Percentiles rank a stretch among this genome's conserved stretches.
phyloP scores from a whole-genome alignment of 2,329 filamentous ascomycete species.

The Colletotrichum costaricense region DNA sequence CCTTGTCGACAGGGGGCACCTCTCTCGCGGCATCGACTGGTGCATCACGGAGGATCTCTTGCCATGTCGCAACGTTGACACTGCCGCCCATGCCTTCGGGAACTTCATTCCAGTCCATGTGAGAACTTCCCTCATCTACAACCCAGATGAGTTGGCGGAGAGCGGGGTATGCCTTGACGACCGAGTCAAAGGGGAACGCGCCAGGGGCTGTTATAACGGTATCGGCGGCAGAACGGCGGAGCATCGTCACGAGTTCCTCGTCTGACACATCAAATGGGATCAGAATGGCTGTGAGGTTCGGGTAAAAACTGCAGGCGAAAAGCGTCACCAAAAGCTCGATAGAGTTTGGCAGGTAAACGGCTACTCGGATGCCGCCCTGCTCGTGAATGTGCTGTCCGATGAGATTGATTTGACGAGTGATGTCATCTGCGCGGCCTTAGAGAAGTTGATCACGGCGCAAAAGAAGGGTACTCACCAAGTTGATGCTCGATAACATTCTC shows the following conservation, averaged over 20 bases:
- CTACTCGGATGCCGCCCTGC: constrained; percentile 80
- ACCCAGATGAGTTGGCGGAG: constrained; percentile 91
- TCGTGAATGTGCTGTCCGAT: constrained; percentile 82
- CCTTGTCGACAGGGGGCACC: constrained; percentile 72
- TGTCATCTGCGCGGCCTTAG: constrained; percentile 62
- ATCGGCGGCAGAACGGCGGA: constrained; percentile 80
- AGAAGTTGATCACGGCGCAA: background rate
- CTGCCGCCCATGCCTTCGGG: constrained; percentile 80
- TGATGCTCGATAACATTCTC: constrained; percentile 80
- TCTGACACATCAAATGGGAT: constrained; percentile 84
- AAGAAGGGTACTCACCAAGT: constrained; percentile 56
- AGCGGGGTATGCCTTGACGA: constrained; percentile 75
- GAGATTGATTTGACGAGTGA: constrained; percentile 88
- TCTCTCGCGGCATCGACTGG: constrained; percentile 68
- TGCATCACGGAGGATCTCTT: constrained; percentile 83
- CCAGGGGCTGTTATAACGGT: constrained; percentile 87
- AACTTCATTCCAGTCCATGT: constrained; percentile 95
- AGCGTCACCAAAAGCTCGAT: constrained; percentile 85
- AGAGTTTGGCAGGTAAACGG: constrained; percentile 93
- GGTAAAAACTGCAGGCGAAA: constrained; percentile 90
- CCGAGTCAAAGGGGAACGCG: constrained; percentile 81
- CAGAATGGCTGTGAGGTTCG: constrained; percentile 82
- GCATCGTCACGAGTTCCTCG: constrained; percentile 75
- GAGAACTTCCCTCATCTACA: constrained; percentile 87
- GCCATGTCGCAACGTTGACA: constrained; percentile 90